Conservation (phyloP, 2,329 filamentous ascomycete genomes). For the Aureobasidium lini region DNA sequence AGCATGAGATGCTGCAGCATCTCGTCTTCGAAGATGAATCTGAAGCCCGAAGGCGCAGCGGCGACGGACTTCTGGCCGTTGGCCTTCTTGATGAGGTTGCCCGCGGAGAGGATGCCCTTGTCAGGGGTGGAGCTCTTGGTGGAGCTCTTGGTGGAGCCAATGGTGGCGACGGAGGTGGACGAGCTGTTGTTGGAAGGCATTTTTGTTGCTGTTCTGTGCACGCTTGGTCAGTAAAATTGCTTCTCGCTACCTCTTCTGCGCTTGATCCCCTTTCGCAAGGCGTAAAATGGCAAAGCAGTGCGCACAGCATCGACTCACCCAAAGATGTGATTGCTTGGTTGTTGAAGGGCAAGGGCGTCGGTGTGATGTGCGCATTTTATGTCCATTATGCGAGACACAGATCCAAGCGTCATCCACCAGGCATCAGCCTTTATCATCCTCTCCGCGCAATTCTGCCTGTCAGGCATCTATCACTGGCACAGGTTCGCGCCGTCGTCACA, state of each 20-base stretch:
- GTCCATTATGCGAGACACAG: not conserved
- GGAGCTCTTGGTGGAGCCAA: not conserved
- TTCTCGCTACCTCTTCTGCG: not conserved
- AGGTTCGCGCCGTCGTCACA: too few relatives aligned
- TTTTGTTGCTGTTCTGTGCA: not conserved
- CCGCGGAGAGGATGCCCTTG: not conserved
- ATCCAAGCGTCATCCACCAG: not conserved
- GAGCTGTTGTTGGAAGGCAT: not conserved
- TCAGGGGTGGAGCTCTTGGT: not conserved
- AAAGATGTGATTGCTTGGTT: not conserved
- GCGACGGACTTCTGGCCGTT: not conserved
- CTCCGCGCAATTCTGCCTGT: not conserved
- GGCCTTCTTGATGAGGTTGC: not conserved
- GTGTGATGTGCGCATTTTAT: not conserved
- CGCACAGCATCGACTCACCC: not conserved
- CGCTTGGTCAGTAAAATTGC: not conserved
- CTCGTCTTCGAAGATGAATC: not conserved
- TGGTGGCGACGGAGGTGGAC: not conserved
- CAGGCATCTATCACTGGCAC: not conserved
- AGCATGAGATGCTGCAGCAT: slow-evolving; percentile 9
- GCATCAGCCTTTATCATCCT: not conserved
- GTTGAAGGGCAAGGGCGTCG: not conserved
- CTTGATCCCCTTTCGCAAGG: not conserved
- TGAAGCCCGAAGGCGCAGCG: slow-evolving; percentile 1
- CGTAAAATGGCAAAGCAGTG: not conserved